These are phyloP conservation scores for Trametes coccinea DNA, from an alignment of 768 basidiomycete species.

Conservation along the genomic window DNA sequence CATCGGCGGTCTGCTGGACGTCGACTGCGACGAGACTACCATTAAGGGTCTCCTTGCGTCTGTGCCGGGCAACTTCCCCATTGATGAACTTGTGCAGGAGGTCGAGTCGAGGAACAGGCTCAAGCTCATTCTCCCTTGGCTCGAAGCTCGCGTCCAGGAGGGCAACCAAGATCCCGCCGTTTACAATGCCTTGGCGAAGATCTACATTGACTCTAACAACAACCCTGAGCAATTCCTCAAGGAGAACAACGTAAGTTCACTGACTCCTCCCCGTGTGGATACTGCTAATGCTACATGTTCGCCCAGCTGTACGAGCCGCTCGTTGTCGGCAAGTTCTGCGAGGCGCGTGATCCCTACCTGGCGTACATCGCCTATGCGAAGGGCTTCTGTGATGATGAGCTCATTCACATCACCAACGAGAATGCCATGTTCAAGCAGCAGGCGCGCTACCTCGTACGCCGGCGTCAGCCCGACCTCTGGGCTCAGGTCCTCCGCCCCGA, in stretches of 20 bases:
- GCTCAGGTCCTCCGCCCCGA: conserved; percentile 87
- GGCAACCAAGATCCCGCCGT: conserved; percentile 93
- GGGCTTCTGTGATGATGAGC: conserved; percentile 97
- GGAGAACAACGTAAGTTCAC: conserved; percentile 86
- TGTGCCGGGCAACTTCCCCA: conserved; percentile 95
- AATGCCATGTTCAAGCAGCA: conserved; percentile 99
- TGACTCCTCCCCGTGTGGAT: background rate
- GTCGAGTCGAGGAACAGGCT: conserved; percentile 95
- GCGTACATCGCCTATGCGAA: conserved; percentile 99
- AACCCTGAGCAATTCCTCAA: conserved; percentile 98
- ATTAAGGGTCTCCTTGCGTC: conserved; percentile 94
- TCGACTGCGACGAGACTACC: conserved; percentile 94
- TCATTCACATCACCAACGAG: conserved; percentile 95
- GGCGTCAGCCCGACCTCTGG: conserved; percentile 95
- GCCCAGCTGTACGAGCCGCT: conserved; percentile 90
- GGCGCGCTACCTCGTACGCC: conserved; percentile 95
- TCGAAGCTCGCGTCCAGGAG: conserved; percentile 90
- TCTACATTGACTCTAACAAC: conserved; percentile 97
- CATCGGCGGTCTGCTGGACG: conserved; percentile 92
- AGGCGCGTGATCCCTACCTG: conserved; percentile 95
- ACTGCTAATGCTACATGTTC: conserved; percentile 14
- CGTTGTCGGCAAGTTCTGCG: conserved; percentile 98
- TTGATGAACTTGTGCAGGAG: conserved; percentile 96
- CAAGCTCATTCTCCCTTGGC: conserved; percentile 96
- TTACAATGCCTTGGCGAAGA: conserved; percentile 98